Conservation (phyloP, 2,329 filamentous ascomycete species). For the Zymoseptoria pseudotritici region DNA sequence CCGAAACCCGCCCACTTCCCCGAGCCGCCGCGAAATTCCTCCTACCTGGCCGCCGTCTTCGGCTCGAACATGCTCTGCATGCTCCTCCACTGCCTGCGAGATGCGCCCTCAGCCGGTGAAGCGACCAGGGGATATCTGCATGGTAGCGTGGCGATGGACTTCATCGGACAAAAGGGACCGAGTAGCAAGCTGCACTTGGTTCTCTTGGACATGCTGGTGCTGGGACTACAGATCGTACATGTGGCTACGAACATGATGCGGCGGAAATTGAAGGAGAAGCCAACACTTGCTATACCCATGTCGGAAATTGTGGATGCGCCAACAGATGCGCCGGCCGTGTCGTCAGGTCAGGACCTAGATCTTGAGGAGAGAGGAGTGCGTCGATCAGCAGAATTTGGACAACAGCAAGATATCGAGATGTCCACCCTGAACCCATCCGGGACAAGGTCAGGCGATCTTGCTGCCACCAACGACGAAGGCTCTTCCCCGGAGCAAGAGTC, state of each 20-base stretch:
- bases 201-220: constrained; percentile 46
- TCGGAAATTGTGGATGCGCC: constrained; percentile 1
- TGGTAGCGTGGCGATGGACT: constrained; percentile 57
- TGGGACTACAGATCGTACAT: constrained; percentile 51
- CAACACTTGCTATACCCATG: background rate
- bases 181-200: constrained; percentile 47
- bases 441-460: constrained; percentile 2
- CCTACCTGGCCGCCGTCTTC: constrained; percentile 48
- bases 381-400: constrained; percentile 30
- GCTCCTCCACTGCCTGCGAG: constrained; percentile 42
- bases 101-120: constrained; percentile 39
- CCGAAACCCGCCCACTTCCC: constrained; percentile 48
- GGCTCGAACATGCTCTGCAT: constrained; percentile 50
- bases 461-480: constrained; percentile 5
- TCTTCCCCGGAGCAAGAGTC: constrained; percentile 12
- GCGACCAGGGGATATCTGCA: constrained; percentile 50
- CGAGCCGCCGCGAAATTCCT: constrained; percentile 41
- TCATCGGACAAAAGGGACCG: constrained; percentile 54
- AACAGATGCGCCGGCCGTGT: constrained; percentile 7
- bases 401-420: constrained; percentile 35
- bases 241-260: constrained; percentile 48
- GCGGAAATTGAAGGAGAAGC: constrained; percentile 39
- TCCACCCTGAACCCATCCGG: constrained; percentile 28
- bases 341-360: constrained; percentile 46
- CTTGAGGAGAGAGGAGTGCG: constrained; percentile 52